Evolutionary conservation across 73 alveolate genomes (phyloP), one percentile per base, ranked within the genome.

Genomic region (Paramecium sexaurelia): DNA sequence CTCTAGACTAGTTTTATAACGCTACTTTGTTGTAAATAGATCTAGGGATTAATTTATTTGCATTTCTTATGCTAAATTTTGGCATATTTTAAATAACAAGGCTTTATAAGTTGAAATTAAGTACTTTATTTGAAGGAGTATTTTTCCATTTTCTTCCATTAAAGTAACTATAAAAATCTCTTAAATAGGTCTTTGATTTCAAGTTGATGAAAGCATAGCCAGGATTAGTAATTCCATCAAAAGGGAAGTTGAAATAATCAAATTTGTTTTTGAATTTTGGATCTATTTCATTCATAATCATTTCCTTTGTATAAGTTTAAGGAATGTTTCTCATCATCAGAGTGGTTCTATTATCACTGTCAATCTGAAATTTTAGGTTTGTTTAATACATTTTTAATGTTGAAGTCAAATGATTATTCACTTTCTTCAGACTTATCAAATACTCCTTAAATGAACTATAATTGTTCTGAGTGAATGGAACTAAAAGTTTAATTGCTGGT

Each of bases 351-450:
- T 40, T 78, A 41, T 78, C 55, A 11, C 19, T 0, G 10, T 78
- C 43, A 43, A 78, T 78, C 75, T 73, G 5, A 41, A 11, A 41
- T 78, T 40, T 41, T 10, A 78, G 32, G 6, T 19, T 40, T 1
- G 13, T 2, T 1, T 78, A 1, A 22, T 78, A 78, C 90, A 78
- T 32, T 41, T 41, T 73, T 29, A 9, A 43, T 78, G 29, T 78
- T 78, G 90, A 78, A 78, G 43, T 78, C 90, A 71, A 71, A 71
- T 29, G 86, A 71, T 37, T 71, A 71, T 71, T 71, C 86, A 36
- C 86, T 71, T 36, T 71, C 86, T 27, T 71, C 86, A 13, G 86
- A 15, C 7, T 35, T 71, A n/a, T 71, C 86, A 71, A 71, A 71
- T 37, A 33, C 61, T 20, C 36, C 66, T 40, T 71, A n/a, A 33